Evolutionary conservation across 2,329 filamentous ascomycete species (phyloP).

Genomic region (Talaromyces sp.): DNA sequence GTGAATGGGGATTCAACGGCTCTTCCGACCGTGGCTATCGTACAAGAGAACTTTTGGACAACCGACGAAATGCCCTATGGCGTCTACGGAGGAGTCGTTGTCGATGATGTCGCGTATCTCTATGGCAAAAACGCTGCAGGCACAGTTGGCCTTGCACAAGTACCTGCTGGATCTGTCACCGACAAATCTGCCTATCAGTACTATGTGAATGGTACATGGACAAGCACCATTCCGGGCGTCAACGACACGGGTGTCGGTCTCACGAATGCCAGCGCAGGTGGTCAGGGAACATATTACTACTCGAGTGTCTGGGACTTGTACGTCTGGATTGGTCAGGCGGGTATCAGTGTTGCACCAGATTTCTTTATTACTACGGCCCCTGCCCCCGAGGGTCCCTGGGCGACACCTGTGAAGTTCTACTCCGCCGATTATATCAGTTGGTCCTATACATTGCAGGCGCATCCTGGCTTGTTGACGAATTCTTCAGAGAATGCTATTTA

Average conservation of each 20-base stretch:
- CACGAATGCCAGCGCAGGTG: constrained; percentile 30
- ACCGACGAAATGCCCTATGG: constrained; percentile 25
- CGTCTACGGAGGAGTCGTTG: constrained; percentile 5
- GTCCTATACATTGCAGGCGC: constrained; percentile 22
- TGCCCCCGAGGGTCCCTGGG: constrained; percentile 33
- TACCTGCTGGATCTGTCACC: constrained; percentile 1
- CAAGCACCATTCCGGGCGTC: constrained; percentile 13
- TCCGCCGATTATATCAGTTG: constrained; percentile 5
- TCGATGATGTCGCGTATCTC: constrained; percentile 11
- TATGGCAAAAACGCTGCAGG: constrained; percentile 16
- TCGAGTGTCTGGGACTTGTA: constrained; percentile 28
- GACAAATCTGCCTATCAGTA: constrained; percentile 17
- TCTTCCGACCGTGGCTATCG: constrained; percentile 25
- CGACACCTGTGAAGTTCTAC: constrained; percentile 25
- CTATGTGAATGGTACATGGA: constrained; percentile 17
- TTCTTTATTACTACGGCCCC: constrained; percentile 27
- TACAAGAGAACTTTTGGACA: constrained; percentile 27
- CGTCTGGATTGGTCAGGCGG: constrained; percentile 34
- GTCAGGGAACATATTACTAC: constrained; percentile 34
- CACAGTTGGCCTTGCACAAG: constrained; percentile 15
- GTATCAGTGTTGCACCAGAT: constrained; percentile 25
- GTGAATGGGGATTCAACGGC: constrained; percentile 1
- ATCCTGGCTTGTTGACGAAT: constrained; percentile 16
- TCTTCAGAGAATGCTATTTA: constrained; percentile 16
- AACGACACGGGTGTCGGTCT: constrained; percentile 22